Base-by-base conservation (phyloP, 148 eudicot species). In the Vaccinium corymbosum region DNA sequence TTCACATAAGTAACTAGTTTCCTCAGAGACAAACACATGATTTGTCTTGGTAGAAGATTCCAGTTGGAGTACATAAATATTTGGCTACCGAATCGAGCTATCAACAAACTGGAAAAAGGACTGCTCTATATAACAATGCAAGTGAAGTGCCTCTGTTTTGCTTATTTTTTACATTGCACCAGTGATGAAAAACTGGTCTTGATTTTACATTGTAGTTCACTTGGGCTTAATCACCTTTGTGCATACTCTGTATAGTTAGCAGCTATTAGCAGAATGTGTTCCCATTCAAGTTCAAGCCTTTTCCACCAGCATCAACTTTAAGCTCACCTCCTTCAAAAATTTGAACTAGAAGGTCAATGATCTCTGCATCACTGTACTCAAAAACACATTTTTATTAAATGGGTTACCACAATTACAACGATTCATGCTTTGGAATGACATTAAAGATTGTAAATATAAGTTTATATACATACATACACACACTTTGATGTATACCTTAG, bases 261-360 rank as follows among this genome's bases (percentile, higher is more conserved):
- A 71, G 61, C 22, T 15, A 75, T 74, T 46, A 57, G 55, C 51
- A 56, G 8, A 82, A 73, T n/a, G 88, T 79, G 79, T 91, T 87
- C 64, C 93, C 93, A 80, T 91, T 87, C 66, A 84, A 84, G 35
- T 76, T 85, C 76, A 80, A 89, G 79, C 81, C 87, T 71, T 82
- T 80, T 22, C 84, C 51, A 78, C 87, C 71, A 38, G 82, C 72
- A 20, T 83, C 75, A 55, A 66, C 78, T 51, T 84, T 71, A 16
- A 82, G n/a, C n/a, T 84, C 82, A 66, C 85, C 84, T 50, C 80
- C 87, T 64, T 89, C 89, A 79, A 84, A 78, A 29, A 90, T 84
- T 64, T 89, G 90, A 57, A 90, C 91, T 90, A 95, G 95, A 83
- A 88, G 86, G 48, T 93, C 94, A 10, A 88, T 83, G 75, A 91